phyloP scores from a whole-genome alignment of 2,329 filamentous ascomycete genomes.

The Orbilia quercus region DNA sequence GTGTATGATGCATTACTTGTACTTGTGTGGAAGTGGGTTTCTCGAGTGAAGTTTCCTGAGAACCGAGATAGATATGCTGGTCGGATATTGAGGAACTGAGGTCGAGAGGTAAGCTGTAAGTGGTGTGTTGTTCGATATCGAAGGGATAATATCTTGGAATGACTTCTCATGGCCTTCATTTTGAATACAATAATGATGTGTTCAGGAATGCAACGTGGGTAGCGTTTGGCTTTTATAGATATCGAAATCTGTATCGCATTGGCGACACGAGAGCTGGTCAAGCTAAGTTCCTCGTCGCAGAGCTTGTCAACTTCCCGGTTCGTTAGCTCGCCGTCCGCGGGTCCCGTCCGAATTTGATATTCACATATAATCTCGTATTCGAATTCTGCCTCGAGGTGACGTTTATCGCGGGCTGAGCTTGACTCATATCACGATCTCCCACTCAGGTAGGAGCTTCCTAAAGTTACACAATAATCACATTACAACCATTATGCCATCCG shows the following conservation, averaged over 20 bases:
- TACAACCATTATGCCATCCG: no score
- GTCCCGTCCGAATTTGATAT: background rate
- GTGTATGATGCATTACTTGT: no score
- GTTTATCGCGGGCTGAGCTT: no score
- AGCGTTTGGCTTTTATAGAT: background rate
- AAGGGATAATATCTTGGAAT: background rate
- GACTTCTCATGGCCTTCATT: background rate
- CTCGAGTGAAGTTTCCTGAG: background rate
- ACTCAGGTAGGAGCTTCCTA: background rate
- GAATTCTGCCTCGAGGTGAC: background rate
- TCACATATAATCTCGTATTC: background rate
- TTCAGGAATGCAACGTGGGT: no score
- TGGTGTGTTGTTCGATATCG: conserved; percentile 15
- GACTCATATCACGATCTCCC: background rate
- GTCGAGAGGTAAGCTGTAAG: background rate
- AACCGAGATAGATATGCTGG: background rate
- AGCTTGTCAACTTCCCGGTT: background rate
- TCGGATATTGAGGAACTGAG: background rate
- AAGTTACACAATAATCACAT: no score
- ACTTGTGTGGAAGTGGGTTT: background rate
- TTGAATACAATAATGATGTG: no score
- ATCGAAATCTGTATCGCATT: no score
- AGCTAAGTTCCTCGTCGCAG: conserved; percentile 13
- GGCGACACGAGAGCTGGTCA: background rate
- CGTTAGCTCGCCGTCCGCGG: conserved; percentile 15